Percentiles rank a stretch among this genome's conserved stretches.
These are phyloP conservation scores for Meyerozyma guilliermondii DNA, from an alignment of 1,139 yeast species.

Conservation along the genomic window DNA sequence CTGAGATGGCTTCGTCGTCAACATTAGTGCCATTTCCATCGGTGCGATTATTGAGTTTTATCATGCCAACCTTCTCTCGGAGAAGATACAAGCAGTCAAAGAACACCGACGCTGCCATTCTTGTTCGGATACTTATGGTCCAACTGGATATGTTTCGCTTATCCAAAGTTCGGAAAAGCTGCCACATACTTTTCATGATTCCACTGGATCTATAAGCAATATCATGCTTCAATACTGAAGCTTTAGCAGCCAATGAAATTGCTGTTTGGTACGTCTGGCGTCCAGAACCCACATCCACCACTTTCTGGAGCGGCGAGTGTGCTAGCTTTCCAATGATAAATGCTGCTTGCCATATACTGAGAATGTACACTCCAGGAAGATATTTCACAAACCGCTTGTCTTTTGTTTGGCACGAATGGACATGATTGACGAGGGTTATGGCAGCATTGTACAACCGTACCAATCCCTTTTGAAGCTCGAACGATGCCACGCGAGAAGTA, in stretches of 20 bases:
- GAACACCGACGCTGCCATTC: constrained; percentile 90
- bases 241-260: constrained; percentile 63
- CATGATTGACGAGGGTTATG: constrained; percentile 62
- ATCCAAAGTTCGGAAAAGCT: constrained; percentile 59
- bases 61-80: constrained; percentile 84
- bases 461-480: constrained; percentile 70
- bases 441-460: constrained; percentile 79
- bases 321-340: constrained; percentile 74
- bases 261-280: constrained; percentile 67
- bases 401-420: constrained; percentile 53
- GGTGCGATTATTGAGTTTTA: constrained; percentile 44
- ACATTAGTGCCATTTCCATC: constrained; percentile 10
- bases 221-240: constrained; percentile 86
- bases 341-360: constrained; percentile 88
- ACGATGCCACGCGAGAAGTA: constrained; percentile 45
- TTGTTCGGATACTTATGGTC: constrained; percentile 60
- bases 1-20: constrained; percentile 10
- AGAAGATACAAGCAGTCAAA: constrained; percentile 84
- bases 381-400: constrained; percentile 65
- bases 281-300: constrained; percentile 69
- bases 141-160: constrained; percentile 33
- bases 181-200: constrained; percentile 93
- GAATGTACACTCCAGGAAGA: constrained; percentile 77
- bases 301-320: constrained; percentile 65
- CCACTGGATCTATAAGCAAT: constrained; percentile 91